Conservation (phyloP, 2,329 filamentous ascomycete species). For the Hypoxylon sp. region DNA sequence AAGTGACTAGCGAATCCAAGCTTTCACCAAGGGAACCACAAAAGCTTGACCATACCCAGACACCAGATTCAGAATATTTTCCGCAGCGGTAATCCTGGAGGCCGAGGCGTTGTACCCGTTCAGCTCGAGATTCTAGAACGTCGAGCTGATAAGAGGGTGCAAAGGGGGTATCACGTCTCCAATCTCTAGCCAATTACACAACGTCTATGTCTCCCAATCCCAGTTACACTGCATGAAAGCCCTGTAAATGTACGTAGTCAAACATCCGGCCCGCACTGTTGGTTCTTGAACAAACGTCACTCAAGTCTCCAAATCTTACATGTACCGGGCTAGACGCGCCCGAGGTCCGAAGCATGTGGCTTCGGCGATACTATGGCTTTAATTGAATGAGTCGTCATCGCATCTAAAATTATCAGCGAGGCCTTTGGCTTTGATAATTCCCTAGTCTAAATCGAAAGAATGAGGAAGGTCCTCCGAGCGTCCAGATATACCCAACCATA, state of each 20-base stretch:
- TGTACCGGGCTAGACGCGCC: not conserved
- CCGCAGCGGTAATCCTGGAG: not conserved
- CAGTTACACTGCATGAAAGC: constrained; percentile 13
- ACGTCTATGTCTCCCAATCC: not conserved
- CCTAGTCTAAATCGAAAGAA: constrained; percentile 30
- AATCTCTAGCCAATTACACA: constrained; percentile 19
- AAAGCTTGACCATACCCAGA: constrained; percentile 8
- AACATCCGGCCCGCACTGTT: constrained; percentile 7
- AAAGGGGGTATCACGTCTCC: not conserved
- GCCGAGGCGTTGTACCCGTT: constrained; percentile 1
- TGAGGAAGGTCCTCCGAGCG: constrained; percentile 32
- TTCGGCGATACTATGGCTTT: constrained; percentile 28
- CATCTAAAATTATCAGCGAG: constrained; percentile 24
- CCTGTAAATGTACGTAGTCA: constrained; percentile 12
- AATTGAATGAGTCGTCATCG: constrained; percentile 12
- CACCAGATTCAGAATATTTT: not conserved
- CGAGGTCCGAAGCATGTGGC: constrained; percentile 8
- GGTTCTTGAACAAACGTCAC: constrained; percentile 12
- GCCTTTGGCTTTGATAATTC: constrained; percentile 14
- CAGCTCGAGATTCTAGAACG: constrained; percentile 36
- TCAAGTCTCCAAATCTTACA: not conserved
- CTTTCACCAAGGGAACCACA: constrained; percentile 3
- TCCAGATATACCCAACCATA: not conserved
- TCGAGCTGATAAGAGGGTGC: constrained; percentile 24
- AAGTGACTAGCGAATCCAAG: not conserved